Evolutionary conservation across 176 grass and related monocot species (phyloP), one percentile per base, ranked within the genome.

Genomic region (Bonia amplexicaulis): DNA sequence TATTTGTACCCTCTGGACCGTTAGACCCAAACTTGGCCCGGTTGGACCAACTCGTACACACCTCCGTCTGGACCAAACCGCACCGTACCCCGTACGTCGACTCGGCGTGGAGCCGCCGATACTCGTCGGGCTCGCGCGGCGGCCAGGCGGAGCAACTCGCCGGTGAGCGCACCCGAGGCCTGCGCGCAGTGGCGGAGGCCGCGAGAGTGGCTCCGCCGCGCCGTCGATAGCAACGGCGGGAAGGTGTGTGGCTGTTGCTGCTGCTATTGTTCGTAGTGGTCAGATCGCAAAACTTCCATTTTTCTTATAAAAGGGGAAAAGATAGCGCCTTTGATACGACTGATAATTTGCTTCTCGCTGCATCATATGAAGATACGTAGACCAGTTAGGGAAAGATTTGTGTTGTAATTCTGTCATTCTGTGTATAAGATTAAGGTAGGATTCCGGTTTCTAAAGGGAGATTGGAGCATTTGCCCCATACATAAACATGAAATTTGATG

Each of bases 381-480:
- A 71, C 20, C 6, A 79, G 49, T 27, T 66, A 59, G 29, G 58
- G 23, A 12, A 47, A 68, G 19, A 79, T 17, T 52, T 73, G n/a
- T 68, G 22, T 33, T 42, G 64, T 81, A 64, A 53, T 40, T 58
- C 12, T 42, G 64, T 81, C 55, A 53, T 40, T 58, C 12, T 61
- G 31, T 78, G 14, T 19, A 25, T 67, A 23, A 19, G 70, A 23
- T 48, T 81, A 73, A 16, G 79, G 39, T 37, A 79, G 59, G 46
- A 66, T 90, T 77, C 23, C 80, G 20, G 3, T 76, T 70, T 62
- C 13, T 5, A 74, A 60, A 87, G n/a, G n/a, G n/a, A n/a, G n/a
- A n/a, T n/a, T n/a, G n/a, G n/a, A n/a, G n/a, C n/a, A n/a, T n/a
- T n/a, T n/a, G n/a, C n/a, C n/a, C n/a, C n/a, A n/a, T n/a, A n/a